These are phyloP conservation scores for Penicillium lividum DNA, from an alignment of 495 filamentous ascomycete genomes.

Conservation along the genomic window DNA sequence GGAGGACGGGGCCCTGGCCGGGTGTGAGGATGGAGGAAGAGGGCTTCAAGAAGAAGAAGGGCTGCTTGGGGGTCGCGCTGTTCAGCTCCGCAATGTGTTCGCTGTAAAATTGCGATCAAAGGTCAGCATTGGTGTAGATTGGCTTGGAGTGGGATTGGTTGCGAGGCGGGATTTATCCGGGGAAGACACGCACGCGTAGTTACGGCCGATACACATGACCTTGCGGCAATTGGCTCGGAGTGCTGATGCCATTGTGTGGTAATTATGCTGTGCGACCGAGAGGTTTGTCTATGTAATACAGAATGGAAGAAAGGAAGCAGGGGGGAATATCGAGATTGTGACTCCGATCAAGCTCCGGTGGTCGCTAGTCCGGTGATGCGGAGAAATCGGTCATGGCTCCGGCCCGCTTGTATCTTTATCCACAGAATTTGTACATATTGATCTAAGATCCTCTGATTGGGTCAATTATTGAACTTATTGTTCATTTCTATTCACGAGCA, in stretches of 20 bases:
- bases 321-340: slow-evolving; percentile 3
- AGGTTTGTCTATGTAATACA: neutral
- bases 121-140: neutral
- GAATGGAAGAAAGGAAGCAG: neutral
- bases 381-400: slow-evolving; percentile 14
- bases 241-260: slow-evolving; percentile 37
- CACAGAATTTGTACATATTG: neutral
- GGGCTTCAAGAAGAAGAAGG: slow-evolving; percentile 99
- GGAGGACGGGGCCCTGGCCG: slow-evolving; percentile 75
- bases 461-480: neutral
- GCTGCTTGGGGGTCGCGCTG: slow-evolving; percentile 80
- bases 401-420: slow-evolving; percentile 22
- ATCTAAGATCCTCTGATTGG: neutral
- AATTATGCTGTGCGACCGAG: slow-evolving; percentile 1
- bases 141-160: neutral
- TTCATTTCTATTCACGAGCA: neutral
- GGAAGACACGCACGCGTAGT: slow-evolving; percentile 77
- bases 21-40: slow-evolving; percentile 78
- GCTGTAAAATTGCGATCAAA: slow-evolving; percentile 42
- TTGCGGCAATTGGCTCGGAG: slow-evolving; percentile 68
- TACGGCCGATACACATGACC: slow-evolving; percentile 95
- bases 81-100: slow-evolving; percentile 94
- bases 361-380: slow-evolving; percentile 12
- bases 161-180: neutral
- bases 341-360: slow-evolving; percentile 17